Percentiles rank a stretch among this genome's conserved stretches.
phyloP scores from a whole-genome alignment of 495 filamentous ascomycete genomes.

The Podospora appendiculata region DNA sequence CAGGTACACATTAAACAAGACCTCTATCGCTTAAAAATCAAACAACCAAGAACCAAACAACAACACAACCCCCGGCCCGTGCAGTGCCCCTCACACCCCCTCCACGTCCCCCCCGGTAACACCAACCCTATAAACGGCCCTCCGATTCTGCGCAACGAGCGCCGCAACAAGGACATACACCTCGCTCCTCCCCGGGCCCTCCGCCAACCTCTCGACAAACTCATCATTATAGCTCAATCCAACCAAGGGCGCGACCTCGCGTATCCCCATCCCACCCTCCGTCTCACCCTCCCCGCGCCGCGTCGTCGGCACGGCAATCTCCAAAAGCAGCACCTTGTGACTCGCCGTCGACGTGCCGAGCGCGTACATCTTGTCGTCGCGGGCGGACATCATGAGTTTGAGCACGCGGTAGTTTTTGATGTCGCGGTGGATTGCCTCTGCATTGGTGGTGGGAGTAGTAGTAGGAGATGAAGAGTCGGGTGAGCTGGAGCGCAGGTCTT shows the following conservation, averaged over 20 bases:
- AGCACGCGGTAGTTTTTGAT: conserved; percentile 24
- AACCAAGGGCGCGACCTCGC: conserved; percentile 15
- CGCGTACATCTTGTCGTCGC: conserved; percentile 18
- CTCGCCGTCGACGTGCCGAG: conserved; percentile 16
- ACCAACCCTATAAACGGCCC: conserved; percentile 4
- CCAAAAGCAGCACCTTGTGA: conserved; percentile 18
- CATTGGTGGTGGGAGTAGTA: neutral
- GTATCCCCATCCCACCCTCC: conserved; percentile 3
- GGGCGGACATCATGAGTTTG: conserved; percentile 17
- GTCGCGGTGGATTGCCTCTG: conserved; percentile 6
- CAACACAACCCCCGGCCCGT: too few relatives aligned
- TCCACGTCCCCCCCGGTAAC: neutral
- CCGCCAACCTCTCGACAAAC: conserved; percentile 10
- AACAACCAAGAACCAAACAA: too few relatives aligned
- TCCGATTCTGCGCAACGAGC: conserved; percentile 4
- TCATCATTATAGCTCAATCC: conserved; percentile 16
- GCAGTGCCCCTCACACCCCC: too few relatives aligned
- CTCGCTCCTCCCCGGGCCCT: neutral
- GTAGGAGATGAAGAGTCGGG: too few relatives aligned
- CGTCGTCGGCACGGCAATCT: conserved; percentile 14
- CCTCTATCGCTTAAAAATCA: too few relatives aligned
- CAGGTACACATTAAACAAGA: too few relatives aligned
- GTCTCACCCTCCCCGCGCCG: neutral
- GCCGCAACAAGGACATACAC: conserved; percentile 6
- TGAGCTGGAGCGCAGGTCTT: conserved; percentile 6